These are phyloP conservation scores for Betula pendula DNA, from an alignment of 306 rosid genomes.

Conservation along the genomic window DNA sequence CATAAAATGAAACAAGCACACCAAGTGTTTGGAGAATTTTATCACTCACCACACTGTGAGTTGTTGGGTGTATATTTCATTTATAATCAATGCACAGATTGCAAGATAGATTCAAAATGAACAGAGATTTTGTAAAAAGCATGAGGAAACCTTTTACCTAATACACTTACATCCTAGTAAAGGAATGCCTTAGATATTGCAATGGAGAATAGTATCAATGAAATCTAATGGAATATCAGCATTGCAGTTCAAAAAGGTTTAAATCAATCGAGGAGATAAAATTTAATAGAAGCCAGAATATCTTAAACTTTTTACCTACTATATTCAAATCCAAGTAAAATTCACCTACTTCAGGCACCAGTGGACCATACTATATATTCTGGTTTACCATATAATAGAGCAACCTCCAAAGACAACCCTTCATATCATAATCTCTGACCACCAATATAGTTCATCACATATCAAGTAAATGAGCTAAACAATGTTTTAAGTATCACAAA, in stretches of 20 bases:
- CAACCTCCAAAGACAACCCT: not conserved
- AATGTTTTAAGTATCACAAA: conserved; percentile 20
- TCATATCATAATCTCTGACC: not conserved
- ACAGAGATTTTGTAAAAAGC: too few relatives aligned
- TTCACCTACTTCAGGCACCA: not conserved
- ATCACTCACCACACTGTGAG: too few relatives aligned
- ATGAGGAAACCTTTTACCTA: too few relatives aligned
- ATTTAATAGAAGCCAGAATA: not conserved
- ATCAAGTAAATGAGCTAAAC: not conserved
- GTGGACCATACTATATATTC: not conserved
- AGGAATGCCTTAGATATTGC: not conserved
- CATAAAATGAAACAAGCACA: too few relatives aligned
- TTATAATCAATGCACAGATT: too few relatives aligned
- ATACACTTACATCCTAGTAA: too few relatives aligned
- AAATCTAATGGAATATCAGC: not conserved
- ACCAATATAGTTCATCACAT: not conserved
- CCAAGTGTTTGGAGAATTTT: too few relatives aligned
- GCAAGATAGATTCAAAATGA: too few relatives aligned
- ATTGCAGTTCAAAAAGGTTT: not conserved
- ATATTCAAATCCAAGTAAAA: not conserved
- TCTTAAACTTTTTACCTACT: not conserved
- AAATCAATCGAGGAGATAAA: not conserved
- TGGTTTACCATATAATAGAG: not conserved
- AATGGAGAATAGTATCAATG: not conserved
- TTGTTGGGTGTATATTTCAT: too few relatives aligned